Evolutionary conservation across 2,329 filamentous ascomycete genomes (phyloP).

Genomic region (Madurella fahalii): DNA sequence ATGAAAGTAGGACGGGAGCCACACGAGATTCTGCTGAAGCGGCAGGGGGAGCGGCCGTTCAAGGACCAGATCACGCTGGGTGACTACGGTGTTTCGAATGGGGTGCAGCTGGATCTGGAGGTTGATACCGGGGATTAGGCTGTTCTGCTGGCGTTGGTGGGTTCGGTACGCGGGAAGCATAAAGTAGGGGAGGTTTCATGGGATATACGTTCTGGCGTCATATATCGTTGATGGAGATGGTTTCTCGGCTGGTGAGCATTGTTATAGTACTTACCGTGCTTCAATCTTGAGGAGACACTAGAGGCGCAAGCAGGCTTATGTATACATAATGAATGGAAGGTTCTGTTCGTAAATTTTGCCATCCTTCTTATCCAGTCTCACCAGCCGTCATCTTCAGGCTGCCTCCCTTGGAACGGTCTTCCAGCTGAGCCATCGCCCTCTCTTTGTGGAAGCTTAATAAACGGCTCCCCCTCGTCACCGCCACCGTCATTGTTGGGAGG

Average conservation of each 20-base stretch:
- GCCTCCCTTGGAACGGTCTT: not conserved
- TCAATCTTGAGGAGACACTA: no score
- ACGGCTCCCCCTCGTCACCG: not conserved
- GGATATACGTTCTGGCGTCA: not conserved
- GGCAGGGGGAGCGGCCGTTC: constrained; percentile 89
- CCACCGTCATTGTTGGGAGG: not conserved
- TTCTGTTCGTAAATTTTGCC: no score
- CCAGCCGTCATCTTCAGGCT: constrained; percentile 1
- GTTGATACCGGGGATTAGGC: constrained; percentile 57
- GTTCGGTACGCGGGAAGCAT: not conserved
- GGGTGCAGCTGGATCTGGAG: constrained; percentile 66
- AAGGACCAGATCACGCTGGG: constrained; percentile 84
- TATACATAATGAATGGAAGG: no score
- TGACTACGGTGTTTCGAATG: constrained; percentile 92
- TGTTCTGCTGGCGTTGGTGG: not conserved
- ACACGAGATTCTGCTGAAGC: constrained; percentile 85
- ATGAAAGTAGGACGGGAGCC: constrained; percentile 83
- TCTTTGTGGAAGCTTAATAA: not conserved
- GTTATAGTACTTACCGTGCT: no score
- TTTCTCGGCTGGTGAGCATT: no score
- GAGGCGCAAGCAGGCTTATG: no score
- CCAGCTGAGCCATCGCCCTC: not conserved
- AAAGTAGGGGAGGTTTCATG: not conserved
- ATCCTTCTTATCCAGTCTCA: not conserved
- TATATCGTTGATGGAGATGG: no score